phyloP scores from a whole-genome alignment of 768 basidiomycete genomes.

The Lactarius akahatsu region DNA sequence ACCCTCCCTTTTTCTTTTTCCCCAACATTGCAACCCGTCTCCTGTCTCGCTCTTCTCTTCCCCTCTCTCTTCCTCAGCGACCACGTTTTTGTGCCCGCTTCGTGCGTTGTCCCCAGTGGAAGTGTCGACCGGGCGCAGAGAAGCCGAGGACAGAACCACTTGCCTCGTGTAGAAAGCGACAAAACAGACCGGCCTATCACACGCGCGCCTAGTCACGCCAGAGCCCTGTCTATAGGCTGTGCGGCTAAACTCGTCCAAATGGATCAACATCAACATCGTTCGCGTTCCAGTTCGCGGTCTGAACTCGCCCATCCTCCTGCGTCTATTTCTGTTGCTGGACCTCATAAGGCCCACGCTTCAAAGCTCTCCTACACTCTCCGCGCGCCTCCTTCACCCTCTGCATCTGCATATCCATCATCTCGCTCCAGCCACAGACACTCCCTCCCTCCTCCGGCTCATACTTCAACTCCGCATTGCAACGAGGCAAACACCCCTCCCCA shows the following conservation, averaged over 20 bases:
- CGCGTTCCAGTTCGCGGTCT: constrained; percentile 28
- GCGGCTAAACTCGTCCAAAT: constrained; percentile 14
- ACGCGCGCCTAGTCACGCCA: constrained; percentile 22
- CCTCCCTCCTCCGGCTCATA: constrained; percentile 11
- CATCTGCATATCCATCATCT: constrained; percentile 19
- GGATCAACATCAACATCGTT: constrained; percentile 24
- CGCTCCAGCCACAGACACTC: constrained; percentile 10
- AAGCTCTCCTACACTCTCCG: background rate
- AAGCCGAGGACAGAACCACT: constrained; percentile 11
- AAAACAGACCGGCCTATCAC: constrained; percentile 25
- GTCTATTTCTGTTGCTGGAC: constrained; percentile 6
- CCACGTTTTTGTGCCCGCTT: background rate
- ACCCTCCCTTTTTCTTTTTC: no score
- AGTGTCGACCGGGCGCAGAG: constrained; percentile 15
- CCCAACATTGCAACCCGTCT: background rate
- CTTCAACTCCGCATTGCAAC: constrained; percentile 27
- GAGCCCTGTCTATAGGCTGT: constrained; percentile 21
- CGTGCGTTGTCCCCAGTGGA: background rate
- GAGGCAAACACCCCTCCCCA: constrained; percentile 26
- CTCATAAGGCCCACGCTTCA: constrained; percentile 22
- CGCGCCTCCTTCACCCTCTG: constrained; percentile 10
- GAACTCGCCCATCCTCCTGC: constrained; percentile 10
- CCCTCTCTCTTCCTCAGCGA: background rate
- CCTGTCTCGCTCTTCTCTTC: background rate
- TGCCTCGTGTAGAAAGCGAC: constrained; percentile 23